These are phyloP conservation scores for Hemileccinum impolitum DNA, from an alignment of 768 basidiomycete genomes.

Conservation along the genomic window DNA sequence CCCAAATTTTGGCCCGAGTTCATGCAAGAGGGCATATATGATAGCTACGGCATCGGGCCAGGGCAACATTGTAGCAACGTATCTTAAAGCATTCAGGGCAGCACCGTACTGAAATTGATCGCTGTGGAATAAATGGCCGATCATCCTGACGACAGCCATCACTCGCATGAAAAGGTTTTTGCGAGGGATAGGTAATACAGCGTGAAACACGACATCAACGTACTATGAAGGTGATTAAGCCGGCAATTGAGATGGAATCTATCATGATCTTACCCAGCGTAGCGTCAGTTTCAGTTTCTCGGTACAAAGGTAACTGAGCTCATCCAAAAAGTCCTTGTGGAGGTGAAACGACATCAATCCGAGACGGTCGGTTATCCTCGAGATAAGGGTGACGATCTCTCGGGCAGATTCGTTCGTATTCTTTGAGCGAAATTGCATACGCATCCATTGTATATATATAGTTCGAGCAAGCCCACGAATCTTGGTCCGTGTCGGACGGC, in stretches of 20 bases:
- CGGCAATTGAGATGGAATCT: neutral
- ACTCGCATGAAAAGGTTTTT: constrained; percentile 11
- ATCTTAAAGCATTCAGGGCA: constrained; percentile 5
- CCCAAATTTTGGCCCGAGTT: constrained; percentile 18
- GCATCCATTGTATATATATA: constrained; percentile 15
- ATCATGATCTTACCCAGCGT: constrained; percentile 13
- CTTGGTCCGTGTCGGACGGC: constrained; percentile 9
- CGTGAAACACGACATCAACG: neutral
- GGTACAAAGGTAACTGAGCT: constrained; percentile 9
- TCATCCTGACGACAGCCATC: constrained; percentile 16
- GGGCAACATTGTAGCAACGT: constrained; percentile 15
- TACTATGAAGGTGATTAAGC: constrained; percentile 14
- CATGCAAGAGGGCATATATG: constrained; percentile 12
- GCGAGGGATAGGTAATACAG: neutral
- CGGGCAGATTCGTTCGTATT: constrained; percentile 6
- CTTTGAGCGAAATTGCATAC: constrained; percentile 10
- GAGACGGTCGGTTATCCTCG: constrained; percentile 4
- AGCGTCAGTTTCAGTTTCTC: constrained; percentile 12
- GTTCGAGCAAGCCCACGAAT: constrained; percentile 9
- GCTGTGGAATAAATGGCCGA: constrained; percentile 11
- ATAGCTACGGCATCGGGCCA: constrained; percentile 17
- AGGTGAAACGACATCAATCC: constrained; percentile 5
- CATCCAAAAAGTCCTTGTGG: constrained; percentile 9
- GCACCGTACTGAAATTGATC: constrained; percentile 7
- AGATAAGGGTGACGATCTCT: constrained; percentile 8